phyloP scores from a whole-genome alignment of 2,329 filamentous ascomycete genomes.

The Cryphonectria carpinicola region DNA sequence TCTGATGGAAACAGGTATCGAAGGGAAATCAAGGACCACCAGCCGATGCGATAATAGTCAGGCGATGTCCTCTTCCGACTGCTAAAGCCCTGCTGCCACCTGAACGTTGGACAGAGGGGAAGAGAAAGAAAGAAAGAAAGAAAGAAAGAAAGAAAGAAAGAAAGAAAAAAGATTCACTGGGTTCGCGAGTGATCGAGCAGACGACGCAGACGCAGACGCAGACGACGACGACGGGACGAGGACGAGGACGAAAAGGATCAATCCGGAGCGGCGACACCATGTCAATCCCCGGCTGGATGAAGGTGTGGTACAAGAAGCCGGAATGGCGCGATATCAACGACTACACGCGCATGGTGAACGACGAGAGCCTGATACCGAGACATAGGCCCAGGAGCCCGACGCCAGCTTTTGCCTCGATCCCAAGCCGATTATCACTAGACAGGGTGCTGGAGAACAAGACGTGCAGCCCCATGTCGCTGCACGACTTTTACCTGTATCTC shows the following conservation, averaged over 20 bases:
- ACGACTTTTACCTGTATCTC: constrained; percentile 56
- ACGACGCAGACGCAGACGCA: background rate
- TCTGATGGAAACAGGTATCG: constrained; percentile 1
- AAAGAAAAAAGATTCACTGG: too few species aligned
- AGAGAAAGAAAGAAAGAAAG: too few species aligned
- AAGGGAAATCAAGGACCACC: background rate
- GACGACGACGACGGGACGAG: background rate
- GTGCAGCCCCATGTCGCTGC: constrained; percentile 53
- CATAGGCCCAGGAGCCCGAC: constrained; percentile 19
- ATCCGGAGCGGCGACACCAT: constrained; percentile 30
- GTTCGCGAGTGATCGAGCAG: background rate
- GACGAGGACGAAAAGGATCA: background rate
- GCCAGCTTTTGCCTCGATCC: constrained; percentile 43
- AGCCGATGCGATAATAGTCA: constrained; percentile 1
- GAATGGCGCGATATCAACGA: constrained; percentile 53
- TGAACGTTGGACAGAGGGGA: background rate
- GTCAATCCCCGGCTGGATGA: constrained; percentile 36
- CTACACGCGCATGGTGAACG: constrained; percentile 45
- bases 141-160: background rate
- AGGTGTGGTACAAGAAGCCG: constrained; percentile 53
- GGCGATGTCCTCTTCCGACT: background rate
- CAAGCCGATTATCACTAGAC: constrained; percentile 46
- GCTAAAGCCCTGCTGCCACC: too few species aligned
- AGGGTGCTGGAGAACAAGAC: constrained; percentile 53
- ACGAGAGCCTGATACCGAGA: constrained; percentile 24